Percentiles rank a stretch among this genome's conserved stretches.
Evolutionary conservation across 1,139 yeast genomes (phyloP).

Genomic region (Lodderomyces beijingensis): DNA sequence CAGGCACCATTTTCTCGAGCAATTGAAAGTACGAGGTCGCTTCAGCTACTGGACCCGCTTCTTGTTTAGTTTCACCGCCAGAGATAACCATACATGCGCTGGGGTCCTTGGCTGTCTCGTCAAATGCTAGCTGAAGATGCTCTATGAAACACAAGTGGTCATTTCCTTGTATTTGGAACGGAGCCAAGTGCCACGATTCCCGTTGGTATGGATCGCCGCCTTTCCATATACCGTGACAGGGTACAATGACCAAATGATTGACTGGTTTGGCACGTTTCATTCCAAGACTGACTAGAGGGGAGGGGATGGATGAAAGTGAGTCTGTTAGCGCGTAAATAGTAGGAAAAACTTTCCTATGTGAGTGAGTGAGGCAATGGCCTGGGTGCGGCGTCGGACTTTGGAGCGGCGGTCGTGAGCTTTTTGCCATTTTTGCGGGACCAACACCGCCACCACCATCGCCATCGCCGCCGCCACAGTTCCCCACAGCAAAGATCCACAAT

Average conservation of each 20-base stretch:
- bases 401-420: too few species aligned
- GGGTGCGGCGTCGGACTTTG: too few species aligned
- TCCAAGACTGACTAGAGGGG: too few species aligned
- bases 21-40: slow-evolving; percentile 52
- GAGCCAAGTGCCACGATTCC: slow-evolving; percentile 60
- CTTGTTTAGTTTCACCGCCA: slow-evolving; percentile 68
- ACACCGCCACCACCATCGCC: too few species aligned
- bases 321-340: too few species aligned
- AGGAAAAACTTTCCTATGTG: too few species aligned
- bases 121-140: slow-evolving; percentile 47
- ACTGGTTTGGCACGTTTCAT: too few species aligned
- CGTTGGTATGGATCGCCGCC: slow-evolving; percentile 19
- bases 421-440: too few species aligned
- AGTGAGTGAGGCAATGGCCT: too few species aligned
- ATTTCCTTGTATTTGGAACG: slow-evolving; percentile 64
- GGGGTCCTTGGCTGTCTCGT: slow-evolving; percentile 25
- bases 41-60: slow-evolving; percentile 56
- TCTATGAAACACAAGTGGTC: slow-evolving; percentile 65
- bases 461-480: too few species aligned
- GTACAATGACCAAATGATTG: slow-evolving; percentile 46
- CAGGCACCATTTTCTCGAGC: slow-evolving; percentile 15
- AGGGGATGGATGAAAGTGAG: too few species aligned
- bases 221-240: slow-evolving; percentile 70
- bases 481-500: too few species aligned
- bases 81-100: slow-evolving; percentile 47